Percentiles rank a stretch among this genome's conserved stretches.
Evolutionary conservation across 257 asterid species (phyloP).

Genomic region (Buddleja alternifolia): DNA sequence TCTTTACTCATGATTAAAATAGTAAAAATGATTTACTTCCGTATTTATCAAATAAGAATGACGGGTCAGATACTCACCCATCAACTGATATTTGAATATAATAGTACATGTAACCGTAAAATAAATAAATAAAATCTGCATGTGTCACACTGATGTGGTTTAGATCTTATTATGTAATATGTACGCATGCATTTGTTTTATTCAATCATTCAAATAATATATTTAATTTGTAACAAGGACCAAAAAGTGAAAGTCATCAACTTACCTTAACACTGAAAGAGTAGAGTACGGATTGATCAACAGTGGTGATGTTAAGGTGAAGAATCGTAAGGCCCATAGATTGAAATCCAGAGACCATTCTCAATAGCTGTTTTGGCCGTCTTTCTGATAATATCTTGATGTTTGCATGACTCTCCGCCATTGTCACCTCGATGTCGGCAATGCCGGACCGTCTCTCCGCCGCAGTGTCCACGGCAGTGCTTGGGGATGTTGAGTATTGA

Average conservation of each 20-base stretch:
- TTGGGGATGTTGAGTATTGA: slow-evolving; percentile 41
- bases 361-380: slow-evolving; percentile 55
- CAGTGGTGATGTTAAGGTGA: slow-evolving; percentile 62
- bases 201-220: slow-evolving; percentile 1
- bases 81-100: too few relatives aligned
- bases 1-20: too few relatives aligned
- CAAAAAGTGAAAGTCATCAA: not conserved
- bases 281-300: slow-evolving; percentile 55
- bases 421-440: slow-evolving; percentile 69
- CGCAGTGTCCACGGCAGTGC: not conserved
- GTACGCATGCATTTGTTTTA: not conserved
- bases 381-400: slow-evolving; percentile 45
- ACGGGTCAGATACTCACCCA: too few relatives aligned
- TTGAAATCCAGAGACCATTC: slow-evolving; percentile 57
- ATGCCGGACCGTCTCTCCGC: slow-evolving; percentile 34
- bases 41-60: too few relatives aligned
- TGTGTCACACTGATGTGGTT: not conserved
- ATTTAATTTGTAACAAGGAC: not conserved
- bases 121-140: not conserved
- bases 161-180: slow-evolving; percentile 6
- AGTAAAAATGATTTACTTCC: too few relatives aligned
- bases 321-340: slow-evolving; percentile 55
- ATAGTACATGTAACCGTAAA: too few relatives aligned
- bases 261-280: slow-evolving; percentile 71
- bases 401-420: slow-evolving; percentile 70